These are phyloP conservation scores for Septoria linicola DNA, from an alignment of 2,329 filamentous ascomycete species.

Conservation along the genomic window DNA sequence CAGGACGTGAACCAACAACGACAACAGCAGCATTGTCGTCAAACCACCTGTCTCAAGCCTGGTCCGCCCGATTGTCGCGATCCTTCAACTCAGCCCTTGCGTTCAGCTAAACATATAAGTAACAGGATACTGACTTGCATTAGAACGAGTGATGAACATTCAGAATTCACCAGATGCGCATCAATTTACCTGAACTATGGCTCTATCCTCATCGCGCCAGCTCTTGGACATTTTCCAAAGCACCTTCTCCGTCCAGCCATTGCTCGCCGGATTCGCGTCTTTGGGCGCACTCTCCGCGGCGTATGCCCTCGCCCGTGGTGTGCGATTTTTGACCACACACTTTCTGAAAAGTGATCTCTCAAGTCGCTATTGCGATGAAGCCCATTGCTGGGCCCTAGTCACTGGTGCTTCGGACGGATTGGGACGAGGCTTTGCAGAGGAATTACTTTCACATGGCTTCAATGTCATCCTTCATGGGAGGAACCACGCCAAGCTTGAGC, in stretches of 20 bases:
- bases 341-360: constrained; percentile 20
- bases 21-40: too few species aligned
- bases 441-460: constrained; percentile 52
- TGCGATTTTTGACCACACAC: constrained; percentile 28
- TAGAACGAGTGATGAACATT: too few species aligned
- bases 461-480: constrained; percentile 57
- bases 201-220: background rate
- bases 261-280: constrained; percentile 6
- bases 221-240: background rate
- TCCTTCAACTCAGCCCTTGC: background rate
- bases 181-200: too few species aligned
- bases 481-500: constrained; percentile 48
- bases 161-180: too few species aligned
- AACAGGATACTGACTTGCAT: background rate
- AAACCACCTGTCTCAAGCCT: too few species aligned
- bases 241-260: background rate
- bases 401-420: constrained; percentile 57
- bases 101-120: background rate
- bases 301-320: constrained; percentile 17
- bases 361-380: background rate
- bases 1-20: too few species aligned
- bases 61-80: background rate
- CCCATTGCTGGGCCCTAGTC: constrained; percentile 31
- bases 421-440: constrained; percentile 49
- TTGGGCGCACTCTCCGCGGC: constrained; percentile 7